Conservation (phyloP, 257 asterid genomes). For the Hygrophila difformis region DNA sequence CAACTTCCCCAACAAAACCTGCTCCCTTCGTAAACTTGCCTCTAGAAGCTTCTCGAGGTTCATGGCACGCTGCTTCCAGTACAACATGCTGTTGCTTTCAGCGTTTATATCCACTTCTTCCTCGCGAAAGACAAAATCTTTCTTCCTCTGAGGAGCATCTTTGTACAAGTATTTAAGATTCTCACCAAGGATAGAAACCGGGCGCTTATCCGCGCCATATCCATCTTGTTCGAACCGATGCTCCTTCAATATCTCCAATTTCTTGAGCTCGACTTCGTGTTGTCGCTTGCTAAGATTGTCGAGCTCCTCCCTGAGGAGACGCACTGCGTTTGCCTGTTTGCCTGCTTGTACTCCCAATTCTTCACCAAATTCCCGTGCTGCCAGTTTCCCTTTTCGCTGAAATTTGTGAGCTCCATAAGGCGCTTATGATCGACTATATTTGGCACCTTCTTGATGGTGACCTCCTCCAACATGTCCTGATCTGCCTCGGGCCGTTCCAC, state of each 20-base stretch:
- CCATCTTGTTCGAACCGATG: constrained; percentile 70
- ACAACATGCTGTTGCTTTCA: constrained; percentile 48
- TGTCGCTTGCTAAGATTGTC: constrained; percentile 77
- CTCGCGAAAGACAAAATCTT: constrained; percentile 31
- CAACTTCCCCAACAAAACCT: constrained; percentile 47
- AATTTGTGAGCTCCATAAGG: constrained; percentile 63
- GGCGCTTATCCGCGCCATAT: constrained; percentile 75
- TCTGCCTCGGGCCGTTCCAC: constrained; percentile 66
- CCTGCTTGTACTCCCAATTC: constrained; percentile 83
- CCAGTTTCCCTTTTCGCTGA: constrained; percentile 78
- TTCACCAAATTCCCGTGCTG: constrained; percentile 67
- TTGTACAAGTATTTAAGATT: constrained; percentile 43
- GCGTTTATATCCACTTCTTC: constrained; percentile 51
- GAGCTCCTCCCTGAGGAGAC: constrained; percentile 77
- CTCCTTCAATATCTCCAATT: constrained; percentile 74
- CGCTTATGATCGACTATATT: constrained; percentile 66
- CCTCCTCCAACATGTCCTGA: constrained; percentile 80
- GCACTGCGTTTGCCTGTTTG: constrained; percentile 62
- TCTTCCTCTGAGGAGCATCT: constrained; percentile 47
- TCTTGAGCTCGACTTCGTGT: constrained; percentile 79
- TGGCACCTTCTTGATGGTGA: constrained; percentile 57
- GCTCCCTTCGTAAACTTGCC: constrained; percentile 50
- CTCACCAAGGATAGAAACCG: constrained; percentile 69
- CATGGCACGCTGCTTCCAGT: constrained; percentile 70
- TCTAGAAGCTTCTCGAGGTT: constrained; percentile 63